Percentiles rank a stretch among this genome's conserved stretches.
phyloP scores from a whole-genome alignment of 2,329 filamentous ascomycete genomes.

The Davidsoniella eucalypti region DNA sequence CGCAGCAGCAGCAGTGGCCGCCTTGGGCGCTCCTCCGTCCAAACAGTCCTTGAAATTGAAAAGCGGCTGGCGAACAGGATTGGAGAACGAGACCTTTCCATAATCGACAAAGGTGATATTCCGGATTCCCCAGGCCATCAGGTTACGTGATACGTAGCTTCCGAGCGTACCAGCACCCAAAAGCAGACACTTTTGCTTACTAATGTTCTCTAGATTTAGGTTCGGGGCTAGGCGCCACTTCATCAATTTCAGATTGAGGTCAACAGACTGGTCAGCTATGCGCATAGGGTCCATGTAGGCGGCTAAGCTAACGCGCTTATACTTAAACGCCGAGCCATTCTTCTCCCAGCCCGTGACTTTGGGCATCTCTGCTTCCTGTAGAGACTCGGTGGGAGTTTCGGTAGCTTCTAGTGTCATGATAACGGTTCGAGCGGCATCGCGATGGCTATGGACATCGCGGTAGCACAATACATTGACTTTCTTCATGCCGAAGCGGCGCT shows the following conservation, averaged over 20 bases:
- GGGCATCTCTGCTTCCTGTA: conserved; percentile 43
- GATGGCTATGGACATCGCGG: conserved; percentile 59
- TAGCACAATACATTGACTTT: conserved; percentile 80
- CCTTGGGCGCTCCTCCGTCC: conserved; percentile 71
- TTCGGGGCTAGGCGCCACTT: conserved; percentile 93
- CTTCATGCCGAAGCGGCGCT: conserved; percentile 61
- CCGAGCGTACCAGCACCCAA: conserved; percentile 87
- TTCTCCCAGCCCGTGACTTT: conserved; percentile 92
- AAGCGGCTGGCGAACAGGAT: conserved; percentile 85
- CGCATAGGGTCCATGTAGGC: conserved; percentile 85
- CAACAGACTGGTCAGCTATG: conserved; percentile 84
- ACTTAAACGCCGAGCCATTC: conserved; percentile 52
- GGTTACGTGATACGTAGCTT: conserved; percentile 78
- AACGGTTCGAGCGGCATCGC: conserved; percentile 68
- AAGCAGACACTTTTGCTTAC: conserved; percentile 74
- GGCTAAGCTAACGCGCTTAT: conserved; percentile 64
- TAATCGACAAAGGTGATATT: conserved; percentile 96
- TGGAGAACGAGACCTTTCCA: conserved; percentile 83
- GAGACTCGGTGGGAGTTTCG: neutral
- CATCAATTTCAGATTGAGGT: conserved; percentile 94
- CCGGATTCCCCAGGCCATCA: conserved; percentile 89
- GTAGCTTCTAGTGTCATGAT: conserved; percentile 45
- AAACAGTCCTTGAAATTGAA: conserved; percentile 84
- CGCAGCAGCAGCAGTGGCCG: conserved; percentile 60
- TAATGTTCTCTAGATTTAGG: conserved; percentile 75